phyloP scores from a whole-genome alignment of 805 yeast genomes.

The Wickerhamiella sorbophila region DNA sequence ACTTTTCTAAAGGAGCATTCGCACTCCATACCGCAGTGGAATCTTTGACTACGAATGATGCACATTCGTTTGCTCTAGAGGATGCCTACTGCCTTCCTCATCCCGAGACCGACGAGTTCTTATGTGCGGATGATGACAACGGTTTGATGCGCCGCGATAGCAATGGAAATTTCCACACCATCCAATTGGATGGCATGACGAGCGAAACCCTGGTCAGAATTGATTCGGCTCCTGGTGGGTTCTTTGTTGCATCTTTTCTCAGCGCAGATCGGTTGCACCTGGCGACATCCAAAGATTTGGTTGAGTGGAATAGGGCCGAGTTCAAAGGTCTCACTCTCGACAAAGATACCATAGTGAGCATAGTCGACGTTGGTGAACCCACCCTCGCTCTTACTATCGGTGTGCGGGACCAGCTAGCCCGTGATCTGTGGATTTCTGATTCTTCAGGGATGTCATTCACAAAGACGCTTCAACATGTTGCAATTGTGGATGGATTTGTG shows the following conservation, averaged over 20 bases:
- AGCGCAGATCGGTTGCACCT: background rate
- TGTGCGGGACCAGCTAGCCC: background rate
- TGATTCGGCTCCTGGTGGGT: background rate
- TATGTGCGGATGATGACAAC: background rate
- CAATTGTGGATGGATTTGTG: slow-evolving; percentile 23
- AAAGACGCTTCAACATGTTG: slow-evolving; percentile 28
- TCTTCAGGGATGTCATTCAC: slow-evolving; percentile 42
- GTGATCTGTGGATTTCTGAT: slow-evolving; percentile 26
- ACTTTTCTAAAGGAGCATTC: too few relatives aligned
- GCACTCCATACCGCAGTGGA: too few relatives aligned
- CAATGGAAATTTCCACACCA: background rate
- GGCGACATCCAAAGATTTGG: too few relatives aligned
- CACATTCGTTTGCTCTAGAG: too few relatives aligned
- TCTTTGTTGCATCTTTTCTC: background rate
- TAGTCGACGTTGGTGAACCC: background rate
- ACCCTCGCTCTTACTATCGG: background rate
- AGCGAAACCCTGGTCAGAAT: background rate
- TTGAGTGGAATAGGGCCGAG: too few relatives aligned
- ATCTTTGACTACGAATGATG: too few relatives aligned
- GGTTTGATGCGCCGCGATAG: background rate
- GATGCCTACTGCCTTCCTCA: background rate
- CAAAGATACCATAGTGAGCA: too few relatives aligned
- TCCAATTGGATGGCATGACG: background rate
- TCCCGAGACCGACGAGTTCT: background rate
- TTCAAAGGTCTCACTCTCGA: too few relatives aligned